A percentile compares a stretch with the other conserved stretches of the same genome.
phyloP scores from a whole-genome alignment of 2,329 filamentous ascomycete species.

The Cytospora chrysosperma region DNA sequence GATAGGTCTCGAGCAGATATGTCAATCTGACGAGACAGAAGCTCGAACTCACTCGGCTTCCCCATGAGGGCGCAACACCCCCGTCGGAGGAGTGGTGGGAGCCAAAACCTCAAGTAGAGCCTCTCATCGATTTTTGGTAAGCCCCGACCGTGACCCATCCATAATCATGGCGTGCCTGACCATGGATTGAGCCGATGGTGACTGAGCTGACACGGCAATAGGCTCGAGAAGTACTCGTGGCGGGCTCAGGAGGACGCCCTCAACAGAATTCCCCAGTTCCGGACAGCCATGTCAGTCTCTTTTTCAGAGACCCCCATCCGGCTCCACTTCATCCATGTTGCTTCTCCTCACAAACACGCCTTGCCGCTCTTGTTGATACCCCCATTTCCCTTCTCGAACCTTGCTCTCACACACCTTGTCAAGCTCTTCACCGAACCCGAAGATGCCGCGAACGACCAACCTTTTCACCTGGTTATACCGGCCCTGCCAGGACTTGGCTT shows the following conservation, averaged over 20 bases:
- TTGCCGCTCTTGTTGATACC: constrained; percentile 65
- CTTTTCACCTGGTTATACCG: constrained; percentile 67
- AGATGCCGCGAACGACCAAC: constrained; percentile 42
- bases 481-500: constrained; percentile 67
- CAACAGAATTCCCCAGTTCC: constrained; percentile 62
- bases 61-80: constrained; percentile 53
- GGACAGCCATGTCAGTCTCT: constrained; percentile 50
- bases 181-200: not conserved
- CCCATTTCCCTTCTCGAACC: constrained; percentile 63
- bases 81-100: constrained; percentile 55
- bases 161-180: not conserved
- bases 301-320: constrained; percentile 46
- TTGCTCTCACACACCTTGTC: constrained; percentile 58
- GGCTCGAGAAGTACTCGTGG: constrained; percentile 68
- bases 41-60: constrained; percentile 63
- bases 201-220: constrained; percentile 32
- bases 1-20: constrained; percentile 64
- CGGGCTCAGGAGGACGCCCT: constrained; percentile 56
- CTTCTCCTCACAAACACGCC: constrained; percentile 51
- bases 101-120: constrained; percentile 61
- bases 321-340: constrained; percentile 64
- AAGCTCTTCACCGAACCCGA: constrained; percentile 54
- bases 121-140: constrained; percentile 64
- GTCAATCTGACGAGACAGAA: constrained; percentile 67
- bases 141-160: constrained; percentile 26